Evolutionary conservation across 805 yeast genomes (phyloP).

Genomic region (Wickerhamiella sergipiensis): DNA sequence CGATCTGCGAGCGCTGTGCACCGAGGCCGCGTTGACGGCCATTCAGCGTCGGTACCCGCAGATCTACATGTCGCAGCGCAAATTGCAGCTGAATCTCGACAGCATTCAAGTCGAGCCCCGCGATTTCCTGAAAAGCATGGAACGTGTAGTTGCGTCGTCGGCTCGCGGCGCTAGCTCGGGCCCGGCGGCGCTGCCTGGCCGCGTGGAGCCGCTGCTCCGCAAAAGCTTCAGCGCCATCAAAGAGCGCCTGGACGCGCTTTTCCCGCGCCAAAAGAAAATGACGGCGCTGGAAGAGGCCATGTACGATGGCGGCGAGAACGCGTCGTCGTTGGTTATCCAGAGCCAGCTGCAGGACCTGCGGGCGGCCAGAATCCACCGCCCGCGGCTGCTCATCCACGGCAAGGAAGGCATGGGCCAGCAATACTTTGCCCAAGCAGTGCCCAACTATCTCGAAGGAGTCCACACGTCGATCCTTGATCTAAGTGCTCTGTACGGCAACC

Average conservation of each 20-base stretch:
- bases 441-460: constrained; percentile 76
- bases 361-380: constrained; percentile 63
- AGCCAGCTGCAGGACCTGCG: constrained; percentile 41
- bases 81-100: constrained; percentile 57
- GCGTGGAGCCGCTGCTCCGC: constrained; percentile 50
- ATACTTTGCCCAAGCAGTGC: constrained; percentile 67
- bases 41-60: constrained; percentile 91
- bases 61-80: constrained; percentile 64
- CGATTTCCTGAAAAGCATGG: constrained; percentile 78
- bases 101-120: constrained; percentile 59
- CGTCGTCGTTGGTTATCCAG: constrained; percentile 46
- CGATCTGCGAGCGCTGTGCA: constrained; percentile 82
- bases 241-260: constrained; percentile 35
- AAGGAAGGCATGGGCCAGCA: constrained; percentile 73
- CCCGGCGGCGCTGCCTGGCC: constrained; percentile 68
- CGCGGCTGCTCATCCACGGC: constrained; percentile 66
- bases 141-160: constrained; percentile 82
- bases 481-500: constrained; percentile 61
- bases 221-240: constrained; percentile 35
- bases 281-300: constrained; percentile 57
- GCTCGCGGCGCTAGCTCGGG: constrained; percentile 67
- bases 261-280: constrained; percentile 45
- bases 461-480: constrained; percentile 79
- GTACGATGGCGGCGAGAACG: constrained; percentile 31
- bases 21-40: constrained; percentile 87